These are phyloP conservation scores for Simplicillium sp. DNA, from an alignment of 2,329 filamentous ascomycete species.

Conservation along the genomic window DNA sequence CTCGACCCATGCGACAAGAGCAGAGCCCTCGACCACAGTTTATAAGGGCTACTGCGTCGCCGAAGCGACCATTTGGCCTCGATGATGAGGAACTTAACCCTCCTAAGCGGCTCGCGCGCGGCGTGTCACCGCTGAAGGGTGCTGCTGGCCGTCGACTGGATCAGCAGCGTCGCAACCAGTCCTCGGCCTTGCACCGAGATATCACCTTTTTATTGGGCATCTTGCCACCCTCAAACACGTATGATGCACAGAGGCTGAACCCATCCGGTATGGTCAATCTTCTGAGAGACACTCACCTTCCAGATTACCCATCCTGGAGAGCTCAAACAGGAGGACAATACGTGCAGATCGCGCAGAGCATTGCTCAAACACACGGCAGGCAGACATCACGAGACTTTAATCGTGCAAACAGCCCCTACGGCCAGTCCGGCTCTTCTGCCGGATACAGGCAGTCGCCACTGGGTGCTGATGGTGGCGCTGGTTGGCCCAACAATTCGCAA, in stretches of 20 bases:
- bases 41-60: constrained; percentile 39
- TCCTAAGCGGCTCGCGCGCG: constrained; percentile 78
- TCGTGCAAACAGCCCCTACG: constrained; percentile 40
- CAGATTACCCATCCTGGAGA: constrained; percentile 49
- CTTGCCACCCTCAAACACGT: constrained; percentile 64
- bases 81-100: constrained; percentile 69
- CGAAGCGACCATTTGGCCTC: constrained; percentile 50
- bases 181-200: constrained; percentile 62
- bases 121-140: constrained; percentile 88
- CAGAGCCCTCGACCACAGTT: constrained; percentile 40
- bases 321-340: constrained; percentile 26
- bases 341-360: constrained; percentile 15
- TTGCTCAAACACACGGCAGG: constrained; percentile 22
- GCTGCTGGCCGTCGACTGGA: constrained; percentile 78
- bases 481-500: constrained; percentile 12
- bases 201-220: constrained; percentile 59
- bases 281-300: constrained; percentile 58
- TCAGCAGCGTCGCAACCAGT: constrained; percentile 58
- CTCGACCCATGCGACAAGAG: constrained; percentile 24
- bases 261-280: constrained; percentile 63
- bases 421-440: constrained; percentile 27
- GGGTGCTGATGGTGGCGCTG: constrained; percentile 12
- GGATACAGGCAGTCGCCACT: constrained; percentile 37
- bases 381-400: constrained; percentile 34
- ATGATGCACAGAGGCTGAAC: constrained; percentile 62